Evolutionary conservation across 169 alveolate species (phyloP).

Genomic region (Plasmodium sp.): DNA sequence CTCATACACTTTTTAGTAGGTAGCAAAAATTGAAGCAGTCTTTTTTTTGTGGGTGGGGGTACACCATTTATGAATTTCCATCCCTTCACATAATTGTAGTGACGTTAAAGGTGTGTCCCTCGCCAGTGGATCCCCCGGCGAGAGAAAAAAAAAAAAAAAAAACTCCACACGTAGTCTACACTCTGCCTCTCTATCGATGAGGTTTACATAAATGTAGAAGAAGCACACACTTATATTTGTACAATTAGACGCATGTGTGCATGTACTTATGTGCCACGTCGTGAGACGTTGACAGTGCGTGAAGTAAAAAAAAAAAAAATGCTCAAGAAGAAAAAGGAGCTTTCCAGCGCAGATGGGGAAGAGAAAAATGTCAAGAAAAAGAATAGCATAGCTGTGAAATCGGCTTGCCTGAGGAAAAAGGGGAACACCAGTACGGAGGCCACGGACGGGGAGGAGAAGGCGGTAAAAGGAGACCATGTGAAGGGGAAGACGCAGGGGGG

Average conservation of each 20-base stretch:
- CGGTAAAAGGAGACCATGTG: neutral
- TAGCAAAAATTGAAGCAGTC: neutral
- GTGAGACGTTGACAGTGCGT: neutral
- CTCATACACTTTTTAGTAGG: neutral
- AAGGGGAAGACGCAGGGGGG: neutral
- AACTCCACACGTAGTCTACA: neutral
- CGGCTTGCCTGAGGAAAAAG: slow-evolving; percentile 1
- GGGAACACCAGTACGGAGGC: neutral
- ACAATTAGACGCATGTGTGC: neutral
- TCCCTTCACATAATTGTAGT: neutral
- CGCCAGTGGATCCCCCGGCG: neutral
- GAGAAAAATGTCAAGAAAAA: slow-evolving; percentile 25
- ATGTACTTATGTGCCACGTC: neutral
- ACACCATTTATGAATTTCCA: neutral
- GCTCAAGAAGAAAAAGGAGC: slow-evolving; percentile 54
- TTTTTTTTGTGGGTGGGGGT: neutral
- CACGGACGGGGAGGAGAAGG: slow-evolving; percentile 7
- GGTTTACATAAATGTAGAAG: neutral
- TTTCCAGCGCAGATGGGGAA: slow-evolving; percentile 1
- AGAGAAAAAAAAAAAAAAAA: neutral
- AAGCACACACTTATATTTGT: neutral
- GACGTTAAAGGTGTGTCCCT: neutral
- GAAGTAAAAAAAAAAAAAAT: neutral
- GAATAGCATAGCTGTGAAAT: neutral
- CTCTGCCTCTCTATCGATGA: neutral